Evolutionary conservation across 805 yeast species (phyloP), one percentile per base, ranked within the genome.

Genomic region (Wickerhamomyces chambardii): DNA sequence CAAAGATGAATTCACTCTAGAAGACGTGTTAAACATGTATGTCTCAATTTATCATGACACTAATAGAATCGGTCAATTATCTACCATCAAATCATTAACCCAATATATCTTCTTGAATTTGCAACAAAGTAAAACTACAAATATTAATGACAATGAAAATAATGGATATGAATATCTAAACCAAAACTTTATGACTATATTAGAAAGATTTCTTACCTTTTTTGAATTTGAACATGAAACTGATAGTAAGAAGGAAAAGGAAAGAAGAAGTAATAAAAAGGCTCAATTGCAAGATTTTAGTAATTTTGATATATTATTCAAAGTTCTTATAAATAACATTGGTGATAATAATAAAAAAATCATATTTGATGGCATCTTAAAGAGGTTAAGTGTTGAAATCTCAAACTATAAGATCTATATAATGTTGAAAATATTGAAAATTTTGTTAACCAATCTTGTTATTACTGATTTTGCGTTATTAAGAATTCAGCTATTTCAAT

Each of bases 401-500:
- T 24, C 29, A 28, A n/a, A n/a, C 26, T 47, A 14, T 43, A 48
- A 24, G 28, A 34, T 21, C n/a, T 29, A 7, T n/a, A 34, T 15
- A 29, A 28, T 21, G 32, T 21, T 27, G 1, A 54, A 52, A 11
- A 29, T 49, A 2, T 43, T 46, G 12, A 41, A 34, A 17, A 29
- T 51, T 30, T 43, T 53, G 9, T 48, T 40, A 14, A 37, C 39
- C 14, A 49, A 50, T 17, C 38, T 47, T n/a, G 55, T 50, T 30
- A 38, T 37, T 17, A 47, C 43, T 17, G 49, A 52, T 15, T 50
- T 51, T n/a, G 35, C 40, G 16, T 40, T 73, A 2, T 48, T 64
- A 35, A 53, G 55, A 16, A 45, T 73, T 53, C 66, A 26, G 50
- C 59, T 7, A 56, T 63, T 29, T 57, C 59, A 21, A 60, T 59